Base-by-base conservation (phyloP, 192 early-diverging fungal species). In the Coemansia interrupta region DNA sequence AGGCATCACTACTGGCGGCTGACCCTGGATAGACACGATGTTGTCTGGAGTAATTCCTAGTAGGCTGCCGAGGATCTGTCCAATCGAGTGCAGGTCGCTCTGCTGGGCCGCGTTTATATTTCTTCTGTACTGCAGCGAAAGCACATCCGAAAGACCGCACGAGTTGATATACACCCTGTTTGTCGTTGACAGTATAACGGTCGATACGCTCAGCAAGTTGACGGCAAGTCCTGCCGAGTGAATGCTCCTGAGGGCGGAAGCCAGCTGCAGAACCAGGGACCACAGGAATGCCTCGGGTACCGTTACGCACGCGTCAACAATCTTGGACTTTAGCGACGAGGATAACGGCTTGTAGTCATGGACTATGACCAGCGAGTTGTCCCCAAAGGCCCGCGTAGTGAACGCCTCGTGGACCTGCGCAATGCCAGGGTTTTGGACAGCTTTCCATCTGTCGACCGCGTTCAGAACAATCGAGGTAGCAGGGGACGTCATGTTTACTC, bases 341-440 rank as follows among this genome's bases (percentile, higher is more conserved):
- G 80, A 55, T 43, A 70, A 57, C 9, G 95, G 95, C 78, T 93
- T 89, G 70, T 90, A 96, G 68, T 97, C 95, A 66, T 92, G 95
- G 5, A 97, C 94, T 63, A 99, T 84, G 10, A 97, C 85, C n/a
- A 99, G 81, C n/a, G 96, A 79, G 59, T 89, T 84, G 66, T 98
- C 95, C 14, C 92, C 93, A 85, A 98, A 98, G 2, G 91, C 91
- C 41, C 87, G 90, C 6, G 94, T 98, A 1, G 95, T 93, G 63
- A 99, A 98, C 20, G 90, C 97, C 73, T 98, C 95, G 14, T 89
- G 82, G 20, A 98, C 81, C 24, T 87, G 90, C 7, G 92, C 91
- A 49, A 98, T 78, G 54, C 87, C 90, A 11, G 93, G 83, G 64
- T 92, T 91, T 38, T 85, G 79, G 15, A 98, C 83, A 45, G 83